A percentile compares a stretch with the other conserved stretches of the same genome.
phyloP scores from a whole-genome alignment of 108 stramenopile species.

The Nitzschia sp. region DNA sequence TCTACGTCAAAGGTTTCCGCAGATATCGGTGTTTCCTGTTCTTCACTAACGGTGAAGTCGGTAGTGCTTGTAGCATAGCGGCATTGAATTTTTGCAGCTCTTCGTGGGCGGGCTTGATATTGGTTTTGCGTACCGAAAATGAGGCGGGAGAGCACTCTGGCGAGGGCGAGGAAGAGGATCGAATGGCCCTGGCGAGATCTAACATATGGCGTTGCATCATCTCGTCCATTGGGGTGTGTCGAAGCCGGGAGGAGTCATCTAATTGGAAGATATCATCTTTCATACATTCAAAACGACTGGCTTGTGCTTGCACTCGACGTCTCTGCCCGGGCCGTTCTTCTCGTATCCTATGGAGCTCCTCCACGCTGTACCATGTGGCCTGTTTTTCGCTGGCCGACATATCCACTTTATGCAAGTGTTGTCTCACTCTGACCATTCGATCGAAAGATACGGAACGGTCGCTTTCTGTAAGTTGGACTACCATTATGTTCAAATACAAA shows the following conservation, averaged over 20 bases:
- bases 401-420: neutral
- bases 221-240: neutral
- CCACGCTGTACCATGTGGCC: slow-evolving; percentile 6
- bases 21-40: too few species aligned
- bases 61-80: too few species aligned
- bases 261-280: neutral
- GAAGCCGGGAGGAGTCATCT: neutral
- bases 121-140: neutral
- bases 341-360: too few species aligned
- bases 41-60: too few species aligned
- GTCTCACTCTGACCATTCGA: neutral
- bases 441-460: slow-evolving; percentile 4
- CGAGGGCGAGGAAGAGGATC: too few species aligned
- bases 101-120: too few species aligned
- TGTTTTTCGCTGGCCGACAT: neutral
- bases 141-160: neutral
- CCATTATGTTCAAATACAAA: too few species aligned
- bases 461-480: too few species aligned
- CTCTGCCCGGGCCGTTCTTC: neutral
- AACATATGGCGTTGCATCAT: neutral
- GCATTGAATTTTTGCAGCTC: too few species aligned
- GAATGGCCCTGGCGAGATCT: neutral
- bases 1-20: too few species aligned
- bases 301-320: neutral
- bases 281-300: neutral